phyloP scores from a whole-genome alignment of 2,329 filamentous ascomycete genomes.

The Aspergillus sp. region DNA sequence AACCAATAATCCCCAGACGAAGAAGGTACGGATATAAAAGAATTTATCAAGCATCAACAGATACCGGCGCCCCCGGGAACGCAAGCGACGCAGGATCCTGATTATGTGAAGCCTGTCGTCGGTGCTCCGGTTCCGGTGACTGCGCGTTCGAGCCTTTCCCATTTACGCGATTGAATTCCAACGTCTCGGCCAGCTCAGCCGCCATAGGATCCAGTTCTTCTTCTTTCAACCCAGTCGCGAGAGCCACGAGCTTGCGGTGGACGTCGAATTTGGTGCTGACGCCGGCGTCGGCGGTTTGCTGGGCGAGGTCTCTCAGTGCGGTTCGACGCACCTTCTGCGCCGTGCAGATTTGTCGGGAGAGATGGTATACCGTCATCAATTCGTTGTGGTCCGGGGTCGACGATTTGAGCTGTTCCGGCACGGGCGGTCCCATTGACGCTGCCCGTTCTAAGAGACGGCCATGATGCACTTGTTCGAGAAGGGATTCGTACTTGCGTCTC shows the following conservation, averaged over 20 bases:
- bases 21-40: background rate
- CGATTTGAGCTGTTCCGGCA: slow-evolving; percentile 7
- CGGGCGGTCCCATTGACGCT: slow-evolving; percentile 8
- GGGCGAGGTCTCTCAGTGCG: slow-evolving; percentile 34
- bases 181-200: slow-evolving; percentile 37
- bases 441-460: slow-evolving; percentile 27
- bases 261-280: slow-evolving; percentile 40
- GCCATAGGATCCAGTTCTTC: slow-evolving; percentile 42
- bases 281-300: slow-evolving; percentile 39
- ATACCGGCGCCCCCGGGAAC: slow-evolving; percentile 19
- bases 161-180: slow-evolving; percentile 37
- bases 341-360: slow-evolving; percentile 23
- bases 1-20: background rate
- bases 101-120: slow-evolving; percentile 12
- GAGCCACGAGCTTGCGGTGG: slow-evolving; percentile 39
- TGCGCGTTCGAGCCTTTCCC: slow-evolving; percentile 23
- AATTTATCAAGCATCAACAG: slow-evolving; percentile 23
- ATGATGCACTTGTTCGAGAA: slow-evolving; percentile 39
- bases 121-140: slow-evolving; percentile 22
- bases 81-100: slow-evolving; percentile 19
- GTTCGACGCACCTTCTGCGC: slow-evolving; percentile 28
- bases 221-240: slow-evolving; percentile 41
- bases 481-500: slow-evolving; percentile 31
- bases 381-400: slow-evolving; percentile 21
- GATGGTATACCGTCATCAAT: slow-evolving; percentile 22